Percentiles rank a stretch among this genome's conserved stretches.
These are phyloP conservation scores for Elsinoe arachidis DNA, from an alignment of 2,329 filamentous ascomycete genomes.

Conservation along the genomic window DNA sequence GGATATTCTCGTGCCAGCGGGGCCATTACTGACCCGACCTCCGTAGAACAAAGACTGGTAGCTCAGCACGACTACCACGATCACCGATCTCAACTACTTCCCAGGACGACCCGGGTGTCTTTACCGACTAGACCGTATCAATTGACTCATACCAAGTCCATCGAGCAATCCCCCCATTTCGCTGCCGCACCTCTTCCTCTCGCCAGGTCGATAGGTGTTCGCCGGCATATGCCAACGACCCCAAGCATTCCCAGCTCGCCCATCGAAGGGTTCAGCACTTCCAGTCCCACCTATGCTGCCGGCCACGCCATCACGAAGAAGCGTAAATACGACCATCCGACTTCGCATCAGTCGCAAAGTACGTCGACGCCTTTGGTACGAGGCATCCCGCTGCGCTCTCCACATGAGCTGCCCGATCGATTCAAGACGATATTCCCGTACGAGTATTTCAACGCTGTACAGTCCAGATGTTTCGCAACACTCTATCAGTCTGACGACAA, in stretches of 20 bases:
- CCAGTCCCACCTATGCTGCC: not conserved
- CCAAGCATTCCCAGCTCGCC: not conserved
- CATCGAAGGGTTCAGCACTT: not conserved
- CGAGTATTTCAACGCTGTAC: conserved; percentile 69
- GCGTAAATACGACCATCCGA: not conserved
- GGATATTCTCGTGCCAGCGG: too few relatives aligned
- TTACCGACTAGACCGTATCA: conserved; percentile 20
- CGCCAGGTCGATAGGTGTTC: not conserved
- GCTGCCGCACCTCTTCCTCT: not conserved
- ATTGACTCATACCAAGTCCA: not conserved
- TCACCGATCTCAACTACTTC: too few relatives aligned
- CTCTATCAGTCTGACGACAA: conserved; percentile 65
- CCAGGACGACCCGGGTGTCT: conserved; percentile 30
- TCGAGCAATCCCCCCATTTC: not conserved
- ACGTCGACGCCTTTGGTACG: conserved; percentile 40
- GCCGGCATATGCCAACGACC: not conserved
- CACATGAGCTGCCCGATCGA: conserved; percentile 57
- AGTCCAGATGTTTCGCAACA: conserved; percentile 65
- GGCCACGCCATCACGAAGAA: not conserved
- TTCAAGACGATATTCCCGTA: conserved; percentile 64
- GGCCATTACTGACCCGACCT: too few relatives aligned
- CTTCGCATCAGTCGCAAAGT: not conserved
- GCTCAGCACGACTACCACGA: too few relatives aligned
- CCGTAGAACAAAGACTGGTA: too few relatives aligned
- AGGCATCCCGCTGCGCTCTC: conserved; percentile 53